Evolutionary conservation across 805 yeast species (phyloP).

Genomic region (Komagataella pastoris): DNA sequence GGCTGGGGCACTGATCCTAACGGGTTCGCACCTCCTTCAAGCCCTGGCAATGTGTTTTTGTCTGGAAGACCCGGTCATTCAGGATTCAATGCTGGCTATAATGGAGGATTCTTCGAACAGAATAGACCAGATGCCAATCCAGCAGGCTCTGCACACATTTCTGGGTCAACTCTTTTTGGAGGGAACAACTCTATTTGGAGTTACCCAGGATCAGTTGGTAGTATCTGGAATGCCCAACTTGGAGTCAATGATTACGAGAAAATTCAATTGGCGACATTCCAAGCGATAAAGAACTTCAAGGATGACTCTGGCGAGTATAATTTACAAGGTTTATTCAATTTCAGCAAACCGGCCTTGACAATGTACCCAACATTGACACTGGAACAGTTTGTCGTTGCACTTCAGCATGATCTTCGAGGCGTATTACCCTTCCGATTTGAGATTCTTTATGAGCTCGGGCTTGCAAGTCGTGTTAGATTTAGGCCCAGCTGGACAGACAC

Average conservation of each 20-base stretch:
- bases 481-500: background rate
- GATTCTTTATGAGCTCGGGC: conserved; percentile 27
- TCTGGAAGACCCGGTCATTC: background rate
- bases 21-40: background rate
- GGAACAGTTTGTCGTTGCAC: conserved; percentile 16
- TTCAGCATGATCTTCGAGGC: conserved; percentile 18
- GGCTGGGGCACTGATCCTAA: background rate
- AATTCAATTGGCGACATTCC: conserved; percentile 28
- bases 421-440: conserved; percentile 23
- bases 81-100: background rate
- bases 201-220: conserved; percentile 3
- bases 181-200: conserved; percentile 13
- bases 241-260: conserved; percentile 15
- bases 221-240: conserved; percentile 1
- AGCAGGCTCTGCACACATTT: background rate
- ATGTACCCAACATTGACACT: conserved; percentile 17
- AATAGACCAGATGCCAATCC: background rate
- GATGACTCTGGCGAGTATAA: background rate
- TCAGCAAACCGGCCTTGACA: conserved; percentile 11
- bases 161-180: background rate
- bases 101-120: background rate
- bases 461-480: conserved; percentile 27
- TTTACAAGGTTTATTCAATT: conserved; percentile 10
- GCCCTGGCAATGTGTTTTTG: background rate
- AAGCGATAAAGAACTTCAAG: conserved; percentile 2